Evolutionary conservation across 2,329 filamentous ascomycete species (phyloP).

Genomic region (Tolypocladium tundrense): DNA sequence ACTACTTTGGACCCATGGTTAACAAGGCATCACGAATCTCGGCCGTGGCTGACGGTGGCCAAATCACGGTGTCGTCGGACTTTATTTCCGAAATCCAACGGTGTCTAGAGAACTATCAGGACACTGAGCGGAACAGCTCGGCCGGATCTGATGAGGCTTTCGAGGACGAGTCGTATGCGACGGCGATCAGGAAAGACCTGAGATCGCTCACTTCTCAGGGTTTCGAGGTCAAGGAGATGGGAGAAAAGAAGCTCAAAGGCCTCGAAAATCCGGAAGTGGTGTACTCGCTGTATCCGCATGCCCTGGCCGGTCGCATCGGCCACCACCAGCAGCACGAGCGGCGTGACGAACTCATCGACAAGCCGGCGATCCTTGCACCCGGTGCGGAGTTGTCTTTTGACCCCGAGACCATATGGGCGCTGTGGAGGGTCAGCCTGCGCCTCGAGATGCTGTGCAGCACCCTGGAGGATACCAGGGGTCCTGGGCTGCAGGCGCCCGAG

Average conservation of each 20-base stretch:
- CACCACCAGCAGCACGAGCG: slow-evolving; percentile 48
- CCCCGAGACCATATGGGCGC: slow-evolving; percentile 73
- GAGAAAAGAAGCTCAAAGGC: slow-evolving; percentile 90
- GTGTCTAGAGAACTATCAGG: slow-evolving; percentile 80
- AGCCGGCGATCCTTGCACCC: slow-evolving; percentile 51
- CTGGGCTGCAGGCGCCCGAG: slow-evolving; percentile 66
- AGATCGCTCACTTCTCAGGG: slow-evolving; percentile 80
- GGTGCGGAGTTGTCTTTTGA: slow-evolving; percentile 65
- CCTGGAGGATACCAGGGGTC: slow-evolving; percentile 60
- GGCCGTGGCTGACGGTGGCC: slow-evolving; percentile 87
- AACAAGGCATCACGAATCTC: slow-evolving; percentile 94
- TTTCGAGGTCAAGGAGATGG: slow-evolving; percentile 94
- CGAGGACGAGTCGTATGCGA: slow-evolving; percentile 63
- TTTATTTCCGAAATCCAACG: slow-evolving; percentile 95
- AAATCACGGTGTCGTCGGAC: slow-evolving; percentile 93
- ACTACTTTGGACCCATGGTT: slow-evolving; percentile 99
- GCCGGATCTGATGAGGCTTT: slow-evolving; percentile 57
- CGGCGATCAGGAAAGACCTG: slow-evolving; percentile 76
- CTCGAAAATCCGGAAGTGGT: slow-evolving; percentile 95
- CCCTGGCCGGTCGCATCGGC: slow-evolving; percentile 69
- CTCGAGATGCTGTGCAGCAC: slow-evolving; percentile 89
- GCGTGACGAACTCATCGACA: slow-evolving; percentile 33
- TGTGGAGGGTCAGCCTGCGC: slow-evolving; percentile 82
- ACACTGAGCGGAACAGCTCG: slow-evolving; percentile 63
- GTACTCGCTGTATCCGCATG: slow-evolving; percentile 90